phyloP scores from a whole-genome alignment of 441 rosid species.

The Euphorbia corollata region DNA sequence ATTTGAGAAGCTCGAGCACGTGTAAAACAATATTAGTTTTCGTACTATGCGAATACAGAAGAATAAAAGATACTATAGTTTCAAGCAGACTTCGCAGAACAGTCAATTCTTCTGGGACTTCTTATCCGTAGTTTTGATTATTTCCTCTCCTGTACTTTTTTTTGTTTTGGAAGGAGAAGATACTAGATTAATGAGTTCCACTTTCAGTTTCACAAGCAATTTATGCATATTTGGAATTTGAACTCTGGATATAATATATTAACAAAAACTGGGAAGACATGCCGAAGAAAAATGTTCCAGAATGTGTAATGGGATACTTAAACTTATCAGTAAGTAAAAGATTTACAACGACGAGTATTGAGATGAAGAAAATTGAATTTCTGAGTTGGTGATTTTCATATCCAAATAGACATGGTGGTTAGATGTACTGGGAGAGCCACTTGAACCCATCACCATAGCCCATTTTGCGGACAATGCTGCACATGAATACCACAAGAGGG shows the following conservation, averaged over 20 bases:
- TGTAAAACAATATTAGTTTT: no score
- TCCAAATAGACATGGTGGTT: background rate
- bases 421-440: conserved; percentile 1
- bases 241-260: background rate
- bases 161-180: no score
- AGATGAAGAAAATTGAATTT: background rate
- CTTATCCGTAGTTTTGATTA: no score
- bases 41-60: no score
- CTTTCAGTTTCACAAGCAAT: no score
- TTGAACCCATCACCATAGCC: conserved; percentile 5
- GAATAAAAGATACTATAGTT: no score
- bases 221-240: background rate
- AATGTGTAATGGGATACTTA: background rate
- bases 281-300: background rate
- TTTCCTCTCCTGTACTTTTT: no score
- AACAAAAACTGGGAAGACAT: background rate
- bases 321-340: background rate
- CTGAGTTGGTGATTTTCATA: background rate
- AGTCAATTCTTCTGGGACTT: no score
- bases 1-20: no score
- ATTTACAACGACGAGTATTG: background rate
- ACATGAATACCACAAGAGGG: background rate
- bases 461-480: conserved; percentile 7
- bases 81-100: no score
- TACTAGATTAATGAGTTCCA: no score